A percentile compares a stretch with the other conserved stretches of the same genome.
These are phyloP conservation scores for Saturnispora zaruensis DNA, from an alignment of 805 yeast genomes.

Conservation along the genomic window DNA sequence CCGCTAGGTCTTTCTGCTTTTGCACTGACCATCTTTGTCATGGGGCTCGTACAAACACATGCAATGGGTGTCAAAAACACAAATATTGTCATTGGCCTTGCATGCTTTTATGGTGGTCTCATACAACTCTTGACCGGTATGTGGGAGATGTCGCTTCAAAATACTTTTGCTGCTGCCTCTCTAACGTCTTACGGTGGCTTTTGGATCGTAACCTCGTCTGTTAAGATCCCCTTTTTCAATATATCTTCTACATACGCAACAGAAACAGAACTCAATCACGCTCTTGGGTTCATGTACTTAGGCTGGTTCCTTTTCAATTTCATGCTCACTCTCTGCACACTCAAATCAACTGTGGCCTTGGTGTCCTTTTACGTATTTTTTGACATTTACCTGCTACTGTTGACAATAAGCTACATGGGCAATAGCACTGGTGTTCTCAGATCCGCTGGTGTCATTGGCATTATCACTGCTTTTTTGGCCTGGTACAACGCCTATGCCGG, in stretches of 20 bases:
- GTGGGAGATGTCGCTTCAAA: constrained; percentile 65
- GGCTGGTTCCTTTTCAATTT: constrained; percentile 62
- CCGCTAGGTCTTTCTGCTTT: constrained; percentile 68
- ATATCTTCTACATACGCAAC: constrained; percentile 41
- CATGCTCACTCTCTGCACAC: constrained; percentile 46
- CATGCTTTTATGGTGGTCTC: constrained; percentile 65
- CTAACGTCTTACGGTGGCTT: constrained; percentile 59
- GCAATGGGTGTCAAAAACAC: constrained; percentile 60
- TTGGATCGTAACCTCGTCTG: constrained; percentile 68
- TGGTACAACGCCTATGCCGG: constrained; percentile 72
- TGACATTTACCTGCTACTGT: constrained; percentile 45
- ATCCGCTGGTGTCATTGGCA: constrained; percentile 60
- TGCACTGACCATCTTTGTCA: constrained; percentile 61
- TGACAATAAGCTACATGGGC: constrained; percentile 44
- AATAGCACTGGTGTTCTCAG: constrained; percentile 29
- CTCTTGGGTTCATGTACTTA: constrained; percentile 46
- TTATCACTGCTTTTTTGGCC: constrained; percentile 50
- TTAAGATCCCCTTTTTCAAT: constrained; percentile 49
- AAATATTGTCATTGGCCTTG: constrained; percentile 55
- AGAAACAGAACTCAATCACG: constrained; percentile 37
- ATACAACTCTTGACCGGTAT: constrained; percentile 65
- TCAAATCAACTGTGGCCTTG: constrained; percentile 47
- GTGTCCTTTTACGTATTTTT: constrained; percentile 43
- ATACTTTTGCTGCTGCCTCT: constrained; percentile 66
- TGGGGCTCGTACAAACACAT: constrained; percentile 51